Evolutionary conservation across 2,329 filamentous ascomycete species (phyloP), one percentile per base, ranked within the genome.

Genomic region (Fusarium brachygibbosum): DNA sequence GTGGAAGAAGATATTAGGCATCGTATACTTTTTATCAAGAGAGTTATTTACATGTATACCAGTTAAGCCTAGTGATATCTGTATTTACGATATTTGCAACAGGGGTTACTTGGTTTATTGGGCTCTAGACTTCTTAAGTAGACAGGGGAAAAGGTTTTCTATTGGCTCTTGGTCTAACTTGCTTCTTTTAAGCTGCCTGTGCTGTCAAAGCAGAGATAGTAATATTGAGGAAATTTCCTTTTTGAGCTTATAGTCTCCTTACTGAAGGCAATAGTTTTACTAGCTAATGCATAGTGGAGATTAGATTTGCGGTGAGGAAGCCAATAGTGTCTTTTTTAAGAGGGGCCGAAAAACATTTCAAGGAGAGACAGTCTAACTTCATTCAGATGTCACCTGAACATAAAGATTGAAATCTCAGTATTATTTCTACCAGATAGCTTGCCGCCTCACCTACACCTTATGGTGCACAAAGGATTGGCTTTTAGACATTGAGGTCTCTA

Each of bases 21-120:
- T 9, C 3, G 4, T 46, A 1, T 11, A 14, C 4, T 21, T 21
- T n/a, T 34, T 34, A 7, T 4, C 5, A 34, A 25, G 23, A 0
- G 17, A 10, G n/a, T 34, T 10, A 8, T 25, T 17, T 49, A n/a
- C 5, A 8, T 31, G 9, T 10, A 12, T 7, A 1, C 8, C 1
- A 4, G n/a, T 1, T 7, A 21, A 46, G 16, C 19, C 0, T n/a
- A 25, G 6, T 25, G 23, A 25, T 25, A 2, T 5, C 6, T 6
- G 3, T 17, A 10, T 10, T 14, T 28, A 11, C 8, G 14, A 12
- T 42, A 0, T 1, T 5, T 0, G 8, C 12, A 40, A 16, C 7
- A 12, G 3, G 19, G 40, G 4, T 7, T 3, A 11, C 16, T 7
- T 3, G 10, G 23, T 17, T 5, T 4, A 7, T 25, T 6, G 1